Base-by-base conservation (phyloP, 352 stramenopile species). In the Pythium coloratum region DNA sequence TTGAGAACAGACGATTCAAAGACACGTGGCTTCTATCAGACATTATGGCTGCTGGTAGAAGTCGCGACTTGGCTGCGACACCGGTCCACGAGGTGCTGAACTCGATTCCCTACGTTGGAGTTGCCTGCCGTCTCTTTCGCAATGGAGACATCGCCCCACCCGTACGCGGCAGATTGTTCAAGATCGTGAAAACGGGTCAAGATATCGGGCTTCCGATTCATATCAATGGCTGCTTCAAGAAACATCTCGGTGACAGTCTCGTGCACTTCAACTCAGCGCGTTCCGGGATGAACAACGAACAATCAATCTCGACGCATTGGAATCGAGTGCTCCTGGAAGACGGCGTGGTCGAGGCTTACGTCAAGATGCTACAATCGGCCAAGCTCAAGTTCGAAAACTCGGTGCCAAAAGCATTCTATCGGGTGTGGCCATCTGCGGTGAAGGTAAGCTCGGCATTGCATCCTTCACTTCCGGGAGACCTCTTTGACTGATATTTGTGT, bases 151-250 rank as follows among this genome's bases (percentile, higher is more conserved):
- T 76, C 55, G 67, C 76, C 26, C 70, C 66, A 30, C 55, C 63
- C 47, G 42, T 91, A n/a, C 67, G 66, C n/a, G 86, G 86, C n/a
- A 80, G 76, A 33, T 40, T 94, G 49, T 92, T 77, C 67, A 82
- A 88, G 18, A 83, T 82, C 61, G 69, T 88, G 24, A 67, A 83
- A 32, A 89, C 77, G 1, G 59, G 64, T 6, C 75, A 88, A 61
- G 34, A 67, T 9, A 78, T 81, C 20, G 83, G 82, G 0, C 59
- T 94, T 26, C 86, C 83, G 1, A 59, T 94, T 28, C 86, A 94
- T 36, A 76, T 94, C 47, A 91, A 91, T 67, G 86, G 81, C 1
- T 90, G 80, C 44, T 94, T 94, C 62, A 92, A 91, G 62, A 91
- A 81, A 28, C 61, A 77, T 14, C 67, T 82, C 16, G 80, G 75